Percentiles rank a stretch among this genome's conserved stretches.
Evolutionary conservation across 1,284 basidiomycete genomes (phyloP).

Genomic region (Pseudozyma tsukubaensis): DNA sequence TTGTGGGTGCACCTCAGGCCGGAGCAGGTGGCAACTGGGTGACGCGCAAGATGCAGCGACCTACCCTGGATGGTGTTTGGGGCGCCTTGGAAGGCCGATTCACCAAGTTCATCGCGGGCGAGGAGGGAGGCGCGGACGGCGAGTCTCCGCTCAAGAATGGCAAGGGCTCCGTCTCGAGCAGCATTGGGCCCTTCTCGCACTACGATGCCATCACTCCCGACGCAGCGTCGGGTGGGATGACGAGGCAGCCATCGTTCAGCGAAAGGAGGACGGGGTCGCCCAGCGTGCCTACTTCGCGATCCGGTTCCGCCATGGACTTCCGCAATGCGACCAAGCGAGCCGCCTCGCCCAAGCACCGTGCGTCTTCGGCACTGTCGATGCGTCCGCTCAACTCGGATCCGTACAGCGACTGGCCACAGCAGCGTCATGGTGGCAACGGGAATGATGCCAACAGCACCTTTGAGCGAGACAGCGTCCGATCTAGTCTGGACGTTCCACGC

Average conservation of each 20-base stretch:
- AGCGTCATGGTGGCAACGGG: conserved; percentile 14
- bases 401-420: conserved; percentile 51
- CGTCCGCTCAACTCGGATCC: conserved; percentile 41
- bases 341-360: conserved; percentile 48
- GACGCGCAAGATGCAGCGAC: conserved; percentile 75
- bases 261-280: conserved; percentile 49
- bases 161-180: conserved; percentile 45
- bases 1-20: conserved; percentile 78
- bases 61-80: conserved; percentile 90
- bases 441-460: conserved; percentile 30
- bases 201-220: conserved; percentile 92
- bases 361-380: conserved; percentile 52
- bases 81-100: conserved; percentile 93
- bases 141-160: conserved; percentile 68
- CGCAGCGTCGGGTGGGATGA: conserved; percentile 65
- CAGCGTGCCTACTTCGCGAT: conserved; percentile 47
- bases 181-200: conserved; percentile 86
- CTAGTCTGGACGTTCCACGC: conserved; percentile 26
- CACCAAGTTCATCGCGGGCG: conserved; percentile 91
- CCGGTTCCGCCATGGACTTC: conserved; percentile 57
- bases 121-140: conserved; percentile 65
- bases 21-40: conserved; percentile 73
- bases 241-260: conserved; percentile 63
- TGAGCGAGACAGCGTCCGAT: conserved; percentile 36
- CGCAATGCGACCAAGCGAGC: conserved; percentile 37